phyloP scores from a whole-genome alignment of 2,329 filamentous ascomycete genomes.

The Xylaria sp. region DNA sequence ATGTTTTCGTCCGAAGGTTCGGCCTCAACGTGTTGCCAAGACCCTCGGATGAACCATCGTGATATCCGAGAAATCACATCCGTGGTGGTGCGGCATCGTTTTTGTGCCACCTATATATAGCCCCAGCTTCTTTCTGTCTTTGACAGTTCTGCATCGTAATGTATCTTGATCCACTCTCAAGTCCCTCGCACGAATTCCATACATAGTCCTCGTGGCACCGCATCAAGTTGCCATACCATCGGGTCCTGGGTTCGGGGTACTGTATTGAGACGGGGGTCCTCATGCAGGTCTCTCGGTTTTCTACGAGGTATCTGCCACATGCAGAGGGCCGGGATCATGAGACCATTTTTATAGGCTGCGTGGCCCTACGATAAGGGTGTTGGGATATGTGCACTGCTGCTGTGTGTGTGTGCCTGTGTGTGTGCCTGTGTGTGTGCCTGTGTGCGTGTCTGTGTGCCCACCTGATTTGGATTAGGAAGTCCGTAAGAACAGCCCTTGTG shows the following conservation, averaged over 20 bases:
- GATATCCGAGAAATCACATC: neutral
- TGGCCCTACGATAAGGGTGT: neutral
- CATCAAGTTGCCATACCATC: constrained; percentile 16
- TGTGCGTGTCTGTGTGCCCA: neutral
- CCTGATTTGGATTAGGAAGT: neutral
- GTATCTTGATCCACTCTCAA: neutral
- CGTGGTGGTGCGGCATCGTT: neutral
- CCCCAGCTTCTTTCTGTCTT: neutral
- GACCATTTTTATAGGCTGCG: constrained; percentile 2
- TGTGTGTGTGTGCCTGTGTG: no score
- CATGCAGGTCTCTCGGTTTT: constrained; percentile 17
- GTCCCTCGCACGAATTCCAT: neutral
- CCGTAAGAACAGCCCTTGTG: neutral
- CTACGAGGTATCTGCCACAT: constrained; percentile 1
- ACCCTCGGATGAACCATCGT: neutral
- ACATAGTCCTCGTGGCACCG: constrained; percentile 12
- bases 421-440: neutral
- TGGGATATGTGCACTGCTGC: no score
- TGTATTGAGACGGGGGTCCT: constrained; percentile 10
- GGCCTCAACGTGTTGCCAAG: neutral
- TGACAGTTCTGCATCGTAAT: no score
- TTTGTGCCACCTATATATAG: neutral
- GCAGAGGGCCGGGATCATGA: constrained; percentile 6
- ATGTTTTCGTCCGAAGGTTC: constrained; percentile 8
- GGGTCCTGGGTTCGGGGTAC: constrained; percentile 18